Conservation (phyloP, 345 rosid genomes). For the Triadica sebifera region DNA sequence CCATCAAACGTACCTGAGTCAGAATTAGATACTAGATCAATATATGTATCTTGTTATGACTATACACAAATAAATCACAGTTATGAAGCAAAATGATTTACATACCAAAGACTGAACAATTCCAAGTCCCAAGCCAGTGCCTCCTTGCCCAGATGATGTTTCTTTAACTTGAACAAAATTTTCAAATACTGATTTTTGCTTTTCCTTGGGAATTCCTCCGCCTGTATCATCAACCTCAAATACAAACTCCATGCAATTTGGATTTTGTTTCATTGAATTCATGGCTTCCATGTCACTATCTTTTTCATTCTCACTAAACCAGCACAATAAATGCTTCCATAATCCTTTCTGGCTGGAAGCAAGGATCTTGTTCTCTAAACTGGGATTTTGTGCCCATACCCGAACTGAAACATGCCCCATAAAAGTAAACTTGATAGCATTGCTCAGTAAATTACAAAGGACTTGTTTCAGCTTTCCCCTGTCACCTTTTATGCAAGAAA, state of each 20-base stretch:
- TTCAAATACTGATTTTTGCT: constrained; percentile 62
- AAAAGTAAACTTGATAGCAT: constrained; percentile 76
- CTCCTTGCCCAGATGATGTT: constrained; percentile 53
- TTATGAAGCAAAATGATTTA: not conserved
- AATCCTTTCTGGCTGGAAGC: constrained; percentile 29
- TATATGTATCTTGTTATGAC: too few relatives aligned
- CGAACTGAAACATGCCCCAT: constrained; percentile 60
- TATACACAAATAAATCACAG: not conserved
- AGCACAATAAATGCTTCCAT: constrained; percentile 21
- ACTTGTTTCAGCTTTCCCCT: constrained; percentile 59
- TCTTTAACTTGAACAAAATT: constrained; percentile 80
- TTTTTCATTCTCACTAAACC: constrained; percentile 29
- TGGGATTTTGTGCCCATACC: constrained; percentile 55
- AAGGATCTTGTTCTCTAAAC: constrained; percentile 33
- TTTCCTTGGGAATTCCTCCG: constrained; percentile 70
- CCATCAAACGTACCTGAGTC: constrained; percentile 69
- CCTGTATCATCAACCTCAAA: constrained; percentile 88
- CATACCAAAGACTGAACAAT: constrained; percentile 84
- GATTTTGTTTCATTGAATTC: constrained; percentile 25
- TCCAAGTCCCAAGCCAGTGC: constrained; percentile 86
- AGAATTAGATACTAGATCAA: not conserved
- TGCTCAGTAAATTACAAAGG: constrained; percentile 59
- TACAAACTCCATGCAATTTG: constrained; percentile 40
- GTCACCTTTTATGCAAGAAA: constrained; percentile 55
- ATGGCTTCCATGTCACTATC: constrained; percentile 19